Conservation (phyloP, 441 rosid species). For the Populus hybrid region DNA sequence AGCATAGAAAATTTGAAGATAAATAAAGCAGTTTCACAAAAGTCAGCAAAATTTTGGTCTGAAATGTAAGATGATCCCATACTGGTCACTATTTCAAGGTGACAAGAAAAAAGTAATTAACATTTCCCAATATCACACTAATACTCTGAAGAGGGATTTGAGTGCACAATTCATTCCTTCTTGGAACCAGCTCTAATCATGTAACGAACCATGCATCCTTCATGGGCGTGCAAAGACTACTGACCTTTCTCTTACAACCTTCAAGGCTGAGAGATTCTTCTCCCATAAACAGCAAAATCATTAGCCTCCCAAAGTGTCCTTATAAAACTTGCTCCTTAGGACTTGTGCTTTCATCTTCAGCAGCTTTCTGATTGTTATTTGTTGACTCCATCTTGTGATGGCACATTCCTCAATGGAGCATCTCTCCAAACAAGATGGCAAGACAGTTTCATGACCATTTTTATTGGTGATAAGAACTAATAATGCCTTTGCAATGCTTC, state of each 20-base stretch:
- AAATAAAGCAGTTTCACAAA: background rate
- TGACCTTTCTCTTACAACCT: too few species aligned
- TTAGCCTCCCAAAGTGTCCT: background rate
- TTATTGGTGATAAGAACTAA: constrained; percentile 36
- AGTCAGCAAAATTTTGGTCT: background rate
- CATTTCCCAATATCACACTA: background rate
- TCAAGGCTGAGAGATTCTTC: background rate
- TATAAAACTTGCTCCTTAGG: background rate
- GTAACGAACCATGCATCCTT: background rate
- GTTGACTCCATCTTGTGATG: constrained; percentile 61
- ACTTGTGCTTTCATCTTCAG: constrained; percentile 19
- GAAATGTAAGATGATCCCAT: background rate
- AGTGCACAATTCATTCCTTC: background rate
- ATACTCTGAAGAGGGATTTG: background rate
- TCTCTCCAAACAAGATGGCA: constrained; percentile 34
- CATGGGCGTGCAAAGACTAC: background rate
- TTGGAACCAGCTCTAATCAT: background rate
- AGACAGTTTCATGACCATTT: constrained; percentile 23
- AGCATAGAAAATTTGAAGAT: background rate
- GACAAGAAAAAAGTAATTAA: background rate
- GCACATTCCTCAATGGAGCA: constrained; percentile 46
- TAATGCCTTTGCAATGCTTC: constrained; percentile 55
- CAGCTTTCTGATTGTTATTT: constrained; percentile 35
- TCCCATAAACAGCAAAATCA: background rate
- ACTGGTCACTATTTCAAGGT: too few species aligned